phyloP scores from a whole-genome alignment of 1,139 yeast genomes.

The Yamadazyma friedrichii region DNA sequence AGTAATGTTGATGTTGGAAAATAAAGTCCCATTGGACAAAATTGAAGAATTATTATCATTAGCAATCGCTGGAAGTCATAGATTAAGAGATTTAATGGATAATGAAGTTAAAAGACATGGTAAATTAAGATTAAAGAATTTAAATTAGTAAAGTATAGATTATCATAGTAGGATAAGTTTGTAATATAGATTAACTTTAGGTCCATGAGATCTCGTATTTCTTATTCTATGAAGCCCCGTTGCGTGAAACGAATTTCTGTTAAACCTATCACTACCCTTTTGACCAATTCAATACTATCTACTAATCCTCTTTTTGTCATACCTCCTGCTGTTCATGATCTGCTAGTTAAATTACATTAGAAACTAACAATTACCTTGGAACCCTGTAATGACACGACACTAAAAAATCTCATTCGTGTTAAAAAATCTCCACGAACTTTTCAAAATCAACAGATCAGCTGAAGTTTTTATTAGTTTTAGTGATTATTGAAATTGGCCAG shows the following conservation, averaged over 20 bases:
- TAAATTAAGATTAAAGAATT: constrained; percentile 35
- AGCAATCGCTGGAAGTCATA: constrained; percentile 87
- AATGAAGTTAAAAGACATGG: constrained; percentile 75
- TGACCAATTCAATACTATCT: no score
- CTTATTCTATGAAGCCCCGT: neutral
- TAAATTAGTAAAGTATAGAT: constrained; percentile 6
- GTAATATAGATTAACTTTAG: neutral
- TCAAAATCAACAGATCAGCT: constrained; percentile 1
- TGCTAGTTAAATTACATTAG: no score
- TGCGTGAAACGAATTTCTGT: neutral
- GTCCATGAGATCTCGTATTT: no score
- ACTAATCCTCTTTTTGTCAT: neutral
- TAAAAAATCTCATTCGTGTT: constrained; percentile 4
- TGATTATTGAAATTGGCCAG: no score
- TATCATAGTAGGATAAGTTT: neutral
- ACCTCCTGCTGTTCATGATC: no score
- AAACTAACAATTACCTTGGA: no score
- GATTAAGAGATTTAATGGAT: constrained; percentile 84
- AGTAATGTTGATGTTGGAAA: constrained; percentile 74
- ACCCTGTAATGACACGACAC: constrained; percentile 3
- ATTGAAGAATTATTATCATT: constrained; percentile 76
- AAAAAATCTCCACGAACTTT: constrained; percentile 3
- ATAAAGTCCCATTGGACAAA: constrained; percentile 79
- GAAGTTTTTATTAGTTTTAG: no score
- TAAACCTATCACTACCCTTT: no score